Evolutionary conservation across 2,329 filamentous ascomycete species (phyloP), one percentile per base, ranked within the genome.

Genomic region (Atkinsonella texensis): DNA sequence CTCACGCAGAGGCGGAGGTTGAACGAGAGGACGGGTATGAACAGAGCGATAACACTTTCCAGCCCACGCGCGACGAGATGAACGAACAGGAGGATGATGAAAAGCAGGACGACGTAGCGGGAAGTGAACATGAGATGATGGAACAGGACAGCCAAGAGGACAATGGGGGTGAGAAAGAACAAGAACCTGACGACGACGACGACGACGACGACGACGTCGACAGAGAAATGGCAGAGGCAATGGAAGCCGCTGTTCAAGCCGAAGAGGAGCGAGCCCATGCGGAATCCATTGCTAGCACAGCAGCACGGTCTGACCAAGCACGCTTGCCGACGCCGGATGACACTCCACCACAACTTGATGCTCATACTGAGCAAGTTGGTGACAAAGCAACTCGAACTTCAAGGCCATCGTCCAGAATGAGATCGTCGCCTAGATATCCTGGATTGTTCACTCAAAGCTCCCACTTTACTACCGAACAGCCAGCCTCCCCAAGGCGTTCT

Each of bases 311-410:
- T 54, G 69, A 68, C 41, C 65, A 68, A 28, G 71, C 65, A 48
- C 73, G 74, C 54, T 65, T 79, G 55, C 74, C 75, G 54, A 78
- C 75, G 41, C 76, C 76, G 50, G 76, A 79, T 55, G 70, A 77
- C 56, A 78, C 71, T 50, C 71, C 71, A 15, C 70, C 72, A 1
- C 69, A 71, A 20, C 52, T 59, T 15, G 61, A 63, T 20, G 42
- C 49, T 42, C 58, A 60, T 18, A 50, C 52, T 8, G 56, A 57
- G 15, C 57, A 57, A 38, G 47, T 49, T 43, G 39, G n/a, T 2
- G 58, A 51, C 12, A 65, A 62, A 48, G 56, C 58, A 15, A n/a
- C 40, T 10, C n/a, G 12, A 8, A 48, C 35, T 7, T 51, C 51
- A 20, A 31, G 46, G n/a, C 43, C 50, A 9, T 46, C 43, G 15